Base-by-base conservation (phyloP, 306 rosid species). In the Corylus americana region DNA sequence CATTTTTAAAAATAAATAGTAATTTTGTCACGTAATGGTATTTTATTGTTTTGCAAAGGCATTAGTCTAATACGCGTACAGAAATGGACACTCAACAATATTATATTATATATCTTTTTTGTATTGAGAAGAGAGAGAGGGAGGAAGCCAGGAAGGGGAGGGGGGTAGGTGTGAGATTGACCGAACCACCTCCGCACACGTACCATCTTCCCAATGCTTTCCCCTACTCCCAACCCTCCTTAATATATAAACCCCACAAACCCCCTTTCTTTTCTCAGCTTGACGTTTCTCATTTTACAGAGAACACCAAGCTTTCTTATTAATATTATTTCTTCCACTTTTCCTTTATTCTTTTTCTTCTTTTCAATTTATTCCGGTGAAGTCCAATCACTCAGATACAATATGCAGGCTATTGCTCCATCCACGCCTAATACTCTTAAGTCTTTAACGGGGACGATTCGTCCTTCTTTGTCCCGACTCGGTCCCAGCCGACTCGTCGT, bases 91-190 rank as follows among this genome's bases (percentile, higher is more conserved):
- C 25, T 22, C 25, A 22, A 22, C 25, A 22, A 22, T 22, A 22
- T 22, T 22, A 22, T 22, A 22, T 22, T 22, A 22, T 22, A 22
- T 22, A 22, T 22, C 25, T 22, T 22, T 22, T 22, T 22, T 22
- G 25, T 22, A 22, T 22, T 22, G 25, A 22, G 25, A 22, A 22
- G 73, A 76, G 70, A 45, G 74, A 35, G 55, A 4, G 3, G 0
- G 35, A 7, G 77, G 80, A n/a, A n/a, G n/a, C n/a, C n/a, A n/a
- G n/a, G n/a, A 45, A 61, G 81, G 14, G 58, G 72, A 14, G 16
- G 76, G 88, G 88, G 94, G 93, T 92, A 87, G 98, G 96, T 89
- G 89, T 81, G 90, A 79, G 91, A 87, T 85, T 77, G 90, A 92
- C 96, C 84, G 80, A 85, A 86, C 87, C 84, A 81, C 83, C 90